Percentiles rank a stretch among this genome's conserved stretches.
Evolutionary conservation across 2,329 filamentous ascomycete genomes (phyloP).

Genomic region (Colletotrichum musicola): DNA sequence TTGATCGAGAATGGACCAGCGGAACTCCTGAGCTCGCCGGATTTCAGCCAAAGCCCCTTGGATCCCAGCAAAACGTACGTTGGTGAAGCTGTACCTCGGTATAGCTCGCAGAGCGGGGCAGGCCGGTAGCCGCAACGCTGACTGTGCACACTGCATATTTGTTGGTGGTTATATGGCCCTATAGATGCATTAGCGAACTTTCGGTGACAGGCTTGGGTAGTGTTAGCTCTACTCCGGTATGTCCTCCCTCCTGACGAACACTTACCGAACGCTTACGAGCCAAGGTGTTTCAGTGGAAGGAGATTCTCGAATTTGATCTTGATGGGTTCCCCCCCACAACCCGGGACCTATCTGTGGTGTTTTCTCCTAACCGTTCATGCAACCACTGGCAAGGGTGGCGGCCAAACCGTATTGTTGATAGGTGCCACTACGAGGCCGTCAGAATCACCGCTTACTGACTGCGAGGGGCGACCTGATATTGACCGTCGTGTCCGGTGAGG

Average conservation of each 20-base stretch:
- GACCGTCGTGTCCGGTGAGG: no score
- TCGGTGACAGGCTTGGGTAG: background rate
- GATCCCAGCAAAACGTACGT: no score
- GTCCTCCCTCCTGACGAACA: background rate
- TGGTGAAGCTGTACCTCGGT: background rate
- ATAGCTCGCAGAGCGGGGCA: background rate
- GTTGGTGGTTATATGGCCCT: background rate
- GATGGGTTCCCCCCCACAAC: slow-evolving; percentile 1
- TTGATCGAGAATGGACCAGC: background rate
- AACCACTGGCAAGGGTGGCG: background rate
- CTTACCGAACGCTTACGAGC: no score
- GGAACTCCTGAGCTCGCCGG: background rate
- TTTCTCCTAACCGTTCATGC: background rate
- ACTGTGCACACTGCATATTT: slow-evolving; percentile 14
- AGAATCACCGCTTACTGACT: no score
- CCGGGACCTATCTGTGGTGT: background rate
- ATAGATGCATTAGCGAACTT: slow-evolving; percentile 12
- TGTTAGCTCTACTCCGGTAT: background rate
- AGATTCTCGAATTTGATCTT: background rate
- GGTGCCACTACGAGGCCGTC: background rate
- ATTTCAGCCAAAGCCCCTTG: no score
- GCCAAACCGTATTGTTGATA: background rate
- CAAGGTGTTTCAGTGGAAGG: background rate
- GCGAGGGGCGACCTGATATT: no score
- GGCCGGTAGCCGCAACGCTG: slow-evolving; percentile 10